Conservation (phyloP, 495 filamentous ascomycete genomes). For the Penicillium riverlandense region DNA sequence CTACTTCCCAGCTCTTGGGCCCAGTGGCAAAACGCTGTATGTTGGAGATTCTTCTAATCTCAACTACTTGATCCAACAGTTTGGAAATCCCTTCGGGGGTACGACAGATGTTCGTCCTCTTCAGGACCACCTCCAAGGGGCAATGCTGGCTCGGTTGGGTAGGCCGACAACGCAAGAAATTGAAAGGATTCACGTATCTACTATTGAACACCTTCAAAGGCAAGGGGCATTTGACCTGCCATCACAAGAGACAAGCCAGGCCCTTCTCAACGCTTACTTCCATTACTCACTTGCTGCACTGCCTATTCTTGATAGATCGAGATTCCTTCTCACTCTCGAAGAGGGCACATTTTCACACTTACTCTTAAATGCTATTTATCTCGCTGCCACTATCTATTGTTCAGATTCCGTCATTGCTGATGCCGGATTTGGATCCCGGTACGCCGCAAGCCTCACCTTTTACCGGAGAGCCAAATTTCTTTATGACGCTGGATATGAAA, state of each 20-base stretch:
- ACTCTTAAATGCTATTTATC: constrained; percentile 9
- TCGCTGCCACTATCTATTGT: constrained; percentile 9
- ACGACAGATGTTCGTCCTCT: constrained; percentile 3
- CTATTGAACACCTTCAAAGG: not conserved
- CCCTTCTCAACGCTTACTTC: constrained; percentile 8
- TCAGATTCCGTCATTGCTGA: constrained; percentile 5
- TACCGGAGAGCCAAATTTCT: constrained; percentile 15
- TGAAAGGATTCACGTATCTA: not conserved
- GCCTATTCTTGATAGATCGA: constrained; percentile 6
- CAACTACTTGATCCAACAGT: constrained; percentile 11
- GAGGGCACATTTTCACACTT: constrained; percentile 3
- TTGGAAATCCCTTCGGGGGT: constrained; percentile 8
- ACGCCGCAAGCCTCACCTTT: constrained; percentile 13
- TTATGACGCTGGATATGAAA: constrained; percentile 19
- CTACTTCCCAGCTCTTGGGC: constrained; percentile 3
- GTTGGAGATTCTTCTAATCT: constrained; percentile 10
- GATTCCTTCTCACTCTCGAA: constrained; percentile 1
- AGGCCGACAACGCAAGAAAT: constrained; percentile 1
- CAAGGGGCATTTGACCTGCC: constrained; percentile 9
- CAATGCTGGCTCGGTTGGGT: constrained; percentile 3
- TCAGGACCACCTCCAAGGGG: constrained; percentile 8
- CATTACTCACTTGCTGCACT: constrained; percentile 4
- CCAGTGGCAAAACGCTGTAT: constrained; percentile 6
- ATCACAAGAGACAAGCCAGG: constrained; percentile 1
- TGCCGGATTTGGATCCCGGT: constrained; percentile 16